phyloP scores from a whole-genome alignment of 2,329 filamentous ascomycete species.

The Colletotrichum eremochloae region DNA sequence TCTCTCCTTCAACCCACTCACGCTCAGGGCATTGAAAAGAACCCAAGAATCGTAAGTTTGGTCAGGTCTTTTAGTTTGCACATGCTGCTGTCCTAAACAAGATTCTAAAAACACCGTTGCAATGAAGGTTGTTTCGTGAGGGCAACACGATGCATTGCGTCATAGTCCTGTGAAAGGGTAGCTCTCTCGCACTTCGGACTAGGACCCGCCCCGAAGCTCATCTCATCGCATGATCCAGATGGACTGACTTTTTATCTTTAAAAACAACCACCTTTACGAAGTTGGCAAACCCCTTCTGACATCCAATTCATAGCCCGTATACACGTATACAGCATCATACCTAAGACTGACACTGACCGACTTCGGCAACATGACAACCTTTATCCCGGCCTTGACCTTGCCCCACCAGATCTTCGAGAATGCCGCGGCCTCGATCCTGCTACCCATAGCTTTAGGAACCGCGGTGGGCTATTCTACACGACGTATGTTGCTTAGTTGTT shows the following conservation, averaged over 20 bases:
- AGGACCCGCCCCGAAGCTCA: slow-evolving; percentile 39
- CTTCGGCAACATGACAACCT: slow-evolving; percentile 75
- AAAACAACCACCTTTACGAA: neutral
- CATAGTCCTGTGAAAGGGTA: slow-evolving; percentile 32
- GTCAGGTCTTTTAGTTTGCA: too few species aligned
- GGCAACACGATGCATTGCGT: slow-evolving; percentile 33
- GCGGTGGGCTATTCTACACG: slow-evolving; percentile 78
- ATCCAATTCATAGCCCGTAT: neutral
- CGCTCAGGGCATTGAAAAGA: slow-evolving; percentile 4
- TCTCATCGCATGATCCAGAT: slow-evolving; percentile 36
- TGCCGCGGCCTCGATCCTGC: slow-evolving; percentile 79
- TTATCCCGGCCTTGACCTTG: slow-evolving; percentile 82
- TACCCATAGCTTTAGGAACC: slow-evolving; percentile 80
- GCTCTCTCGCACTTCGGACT: slow-evolving; percentile 38
- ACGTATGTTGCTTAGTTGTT: slow-evolving; percentile 62
- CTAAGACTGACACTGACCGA: neutral
- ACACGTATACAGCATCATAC: neutral
- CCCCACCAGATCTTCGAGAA: slow-evolving; percentile 79
- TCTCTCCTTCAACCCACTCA: neutral
- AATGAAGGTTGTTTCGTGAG: neutral
- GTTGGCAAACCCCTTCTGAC: neutral
- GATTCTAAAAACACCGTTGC: neutral
- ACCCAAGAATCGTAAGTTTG: slow-evolving; percentile 7
- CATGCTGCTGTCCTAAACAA: neutral
- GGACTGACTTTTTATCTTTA: slow-evolving; percentile 3